Evolutionary conservation across 371 early-diverging fungal genomes (phyloP), one percentile per base, ranked within the genome.

Genomic region (Blyttiomyces sp.): DNA sequence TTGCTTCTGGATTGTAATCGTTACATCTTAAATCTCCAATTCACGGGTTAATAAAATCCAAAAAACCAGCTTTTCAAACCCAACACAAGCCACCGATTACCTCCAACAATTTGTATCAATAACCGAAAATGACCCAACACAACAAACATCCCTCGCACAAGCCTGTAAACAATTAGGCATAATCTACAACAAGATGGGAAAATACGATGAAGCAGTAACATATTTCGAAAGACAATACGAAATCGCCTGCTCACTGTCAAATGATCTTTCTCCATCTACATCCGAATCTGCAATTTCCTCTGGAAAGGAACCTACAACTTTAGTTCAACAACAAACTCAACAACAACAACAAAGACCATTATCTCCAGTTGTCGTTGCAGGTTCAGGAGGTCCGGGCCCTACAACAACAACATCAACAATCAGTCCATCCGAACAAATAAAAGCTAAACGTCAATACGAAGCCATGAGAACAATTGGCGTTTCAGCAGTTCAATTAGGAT

Each of bases 151-250:
- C 1, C 69, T 68, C n/a, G 68, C 69, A 2, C 68, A 73, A 32
- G 77, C 77, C 30, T 73, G 77, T 60, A 71, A 73, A 35, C 73
- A 73, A 36, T 63, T 76, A 43, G 77, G 77, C n/a, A 60, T 55
- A 13, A 59, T 77, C 3, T 74, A 66, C 61, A 74, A 69, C 64
- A 66, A 65, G 32, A 43, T 72, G 51, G 74, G 73, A 11, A 36
- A 72, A 24, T 72, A 51, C 54, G 67, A 66, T 19, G 23, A 59
- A 3, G 74, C 77, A 0, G 70, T 72, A n/a, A 11, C 24, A 33
- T 74, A 59, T 51, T 77, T 77, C 55, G 74, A 74, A 42, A 33
- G 64, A 26, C 39, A 43, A 43, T 17, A 11, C 30, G 13, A 4
- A 11, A 21, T 27, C n/a, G n/a, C n/a, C n/a, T n/a, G n/a, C n/a